Conservation (phyloP, 169 alveolate species). For the Eimeria maxima region DNA sequence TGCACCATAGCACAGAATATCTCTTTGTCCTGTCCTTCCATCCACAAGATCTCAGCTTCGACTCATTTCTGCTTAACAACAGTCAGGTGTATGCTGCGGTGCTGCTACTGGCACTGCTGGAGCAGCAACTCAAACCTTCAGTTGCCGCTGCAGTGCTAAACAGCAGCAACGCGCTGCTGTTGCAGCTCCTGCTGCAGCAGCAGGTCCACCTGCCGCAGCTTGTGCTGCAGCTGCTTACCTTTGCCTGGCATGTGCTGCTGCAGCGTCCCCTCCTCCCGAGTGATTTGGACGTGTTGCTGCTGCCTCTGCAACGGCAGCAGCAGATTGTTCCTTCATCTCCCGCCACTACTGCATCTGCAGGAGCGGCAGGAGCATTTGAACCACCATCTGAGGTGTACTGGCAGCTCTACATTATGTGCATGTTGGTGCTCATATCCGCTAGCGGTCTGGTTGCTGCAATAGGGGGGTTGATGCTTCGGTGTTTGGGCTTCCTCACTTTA, state of each 20-base stretch:
- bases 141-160: slow-evolving; percentile 51
- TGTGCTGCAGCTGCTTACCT: slow-evolving; percentile 53
- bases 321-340: neutral
- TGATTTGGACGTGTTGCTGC: slow-evolving; percentile 57
- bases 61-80: slow-evolving; percentile 80
- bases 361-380: slow-evolving; percentile 41
- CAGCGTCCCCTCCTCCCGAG: slow-evolving; percentile 54
- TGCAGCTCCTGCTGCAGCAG: slow-evolving; percentile 67
- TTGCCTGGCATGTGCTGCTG: slow-evolving; percentile 56
- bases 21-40: slow-evolving; percentile 57
- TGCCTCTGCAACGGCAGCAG: slow-evolving; percentile 12
- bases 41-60: slow-evolving; percentile 35
- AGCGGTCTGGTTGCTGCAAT: slow-evolving; percentile 35
- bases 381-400: neutral
- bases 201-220: slow-evolving; percentile 43
- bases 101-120: slow-evolving; percentile 75
- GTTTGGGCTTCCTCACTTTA: slow-evolving; percentile 35
- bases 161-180: slow-evolving; percentile 65
- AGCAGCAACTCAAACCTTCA: slow-evolving; percentile 75
- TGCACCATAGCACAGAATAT: slow-evolving; percentile 71
- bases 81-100: slow-evolving; percentile 63
- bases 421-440: neutral
- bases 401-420: neutral
- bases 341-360: slow-evolving; percentile 16
- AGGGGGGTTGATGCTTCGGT: slow-evolving; percentile 70